Conservation (phyloP, 1,284 basidiomycete species). For the Melampsora americana region DNA sequence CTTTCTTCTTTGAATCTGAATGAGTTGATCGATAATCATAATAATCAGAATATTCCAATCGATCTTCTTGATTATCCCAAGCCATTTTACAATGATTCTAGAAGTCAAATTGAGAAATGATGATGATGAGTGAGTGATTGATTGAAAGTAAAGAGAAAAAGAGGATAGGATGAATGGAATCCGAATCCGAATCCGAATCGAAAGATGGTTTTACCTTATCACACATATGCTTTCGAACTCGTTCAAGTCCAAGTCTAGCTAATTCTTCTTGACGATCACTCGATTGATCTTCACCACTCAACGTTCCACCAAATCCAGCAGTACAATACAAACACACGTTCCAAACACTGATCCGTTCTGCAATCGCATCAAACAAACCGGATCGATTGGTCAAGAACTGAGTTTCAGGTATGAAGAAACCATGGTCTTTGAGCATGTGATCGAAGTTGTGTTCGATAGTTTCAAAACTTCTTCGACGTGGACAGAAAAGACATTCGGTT, state of each 20-base stretch:
- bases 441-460: constrained; percentile 68
- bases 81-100: constrained; percentile 83
- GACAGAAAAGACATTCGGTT: constrained; percentile 77
- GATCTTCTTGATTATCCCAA: constrained; percentile 75
- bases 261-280: constrained; percentile 46
- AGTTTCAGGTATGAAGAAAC: constrained; percentile 93
- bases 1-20: constrained; percentile 47
- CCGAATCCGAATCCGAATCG: neutral
- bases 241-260: constrained; percentile 61
- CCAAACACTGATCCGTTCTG: constrained; percentile 86
- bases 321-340: constrained; percentile 87
- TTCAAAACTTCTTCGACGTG: constrained; percentile 56
- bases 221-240: constrained; percentile 85
- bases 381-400: constrained; percentile 80
- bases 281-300: constrained; percentile 26
- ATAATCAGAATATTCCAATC: constrained; percentile 83
- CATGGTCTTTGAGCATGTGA: constrained; percentile 84
- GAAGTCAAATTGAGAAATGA: neutral
- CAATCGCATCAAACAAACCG: constrained; percentile 80
- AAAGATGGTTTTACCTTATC: constrained; percentile 64
- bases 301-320: constrained; percentile 58
- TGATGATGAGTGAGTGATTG: too few relatives aligned
- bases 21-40: constrained; percentile 87
- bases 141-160: constrained; percentile 12
- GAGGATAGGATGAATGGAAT: neutral